Evolutionary conservation across 441 rosid genomes (phyloP).

Genomic region (Jatropha podagrica): DNA sequence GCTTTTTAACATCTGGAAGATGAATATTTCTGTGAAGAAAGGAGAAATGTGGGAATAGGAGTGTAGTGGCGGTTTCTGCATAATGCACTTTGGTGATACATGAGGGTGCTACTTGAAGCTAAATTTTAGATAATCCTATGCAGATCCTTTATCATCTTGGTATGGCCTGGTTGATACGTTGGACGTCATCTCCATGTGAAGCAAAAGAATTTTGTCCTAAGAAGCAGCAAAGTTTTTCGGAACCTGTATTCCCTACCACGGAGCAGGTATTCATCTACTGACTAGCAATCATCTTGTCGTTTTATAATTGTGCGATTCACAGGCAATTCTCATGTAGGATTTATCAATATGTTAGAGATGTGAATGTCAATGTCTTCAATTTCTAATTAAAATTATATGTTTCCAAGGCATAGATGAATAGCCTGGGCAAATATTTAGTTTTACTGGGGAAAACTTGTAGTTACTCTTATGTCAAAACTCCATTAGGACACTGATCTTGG

Average conservation of each 20-base stretch:
- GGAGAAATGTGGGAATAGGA: not conserved
- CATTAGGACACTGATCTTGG: not conserved
- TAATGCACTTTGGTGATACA: not conserved
- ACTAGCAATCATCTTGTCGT: slow-evolving; percentile 14
- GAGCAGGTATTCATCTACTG: slow-evolving; percentile 55
- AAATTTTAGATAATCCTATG: slow-evolving; percentile 18
- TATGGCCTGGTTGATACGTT: slow-evolving; percentile 84
- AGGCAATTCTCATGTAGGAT: not conserved
- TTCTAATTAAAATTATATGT: not conserved
- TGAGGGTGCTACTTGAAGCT: not conserved
- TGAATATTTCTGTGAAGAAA: not conserved
- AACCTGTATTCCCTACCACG: slow-evolving; percentile 64
- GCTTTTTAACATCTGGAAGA: not conserved
- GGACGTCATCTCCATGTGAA: slow-evolving; percentile 55
- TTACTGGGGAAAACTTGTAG: not conserved
- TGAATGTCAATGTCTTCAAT: not conserved
- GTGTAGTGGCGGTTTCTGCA: not conserved
- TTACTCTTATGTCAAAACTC: not conserved
- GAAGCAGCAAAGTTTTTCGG: slow-evolving; percentile 45
- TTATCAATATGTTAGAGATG: not conserved
- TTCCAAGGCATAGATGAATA: not conserved
- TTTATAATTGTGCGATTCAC: not conserved
- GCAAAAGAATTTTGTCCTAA: slow-evolving; percentile 34
- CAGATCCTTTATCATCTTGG: slow-evolving; percentile 96
- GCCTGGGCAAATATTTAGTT: not conserved